phyloP scores from a whole-genome alignment of 108 stramenopile species.

The Discostella stelligeroides region DNA sequence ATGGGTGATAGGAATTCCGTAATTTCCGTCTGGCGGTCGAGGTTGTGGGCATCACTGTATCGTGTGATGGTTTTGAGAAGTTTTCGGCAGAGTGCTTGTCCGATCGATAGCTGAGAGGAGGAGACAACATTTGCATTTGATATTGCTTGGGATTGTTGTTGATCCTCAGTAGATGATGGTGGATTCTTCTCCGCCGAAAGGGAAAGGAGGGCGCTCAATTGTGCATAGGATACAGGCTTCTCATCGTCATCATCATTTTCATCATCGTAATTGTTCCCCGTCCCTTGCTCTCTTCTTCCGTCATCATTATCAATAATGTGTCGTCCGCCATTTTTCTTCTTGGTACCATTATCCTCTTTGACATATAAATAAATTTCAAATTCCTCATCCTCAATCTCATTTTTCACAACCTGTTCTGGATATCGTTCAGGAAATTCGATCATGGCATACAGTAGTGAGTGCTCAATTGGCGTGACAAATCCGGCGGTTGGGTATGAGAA shows the following conservation, averaged over 20 bases:
- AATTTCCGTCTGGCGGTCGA: constrained; percentile 58
- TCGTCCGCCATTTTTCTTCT: background rate
- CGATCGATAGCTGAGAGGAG: constrained; percentile 13
- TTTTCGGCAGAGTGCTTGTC: constrained; percentile 49
- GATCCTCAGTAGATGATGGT: constrained; percentile 21
- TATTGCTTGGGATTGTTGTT: background rate
- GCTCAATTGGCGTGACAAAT: constrained; percentile 62
- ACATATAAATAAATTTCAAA: constrained; percentile 57
- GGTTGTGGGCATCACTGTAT: constrained; percentile 43
- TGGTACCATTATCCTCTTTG: constrained; percentile 9
- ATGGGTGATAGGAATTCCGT: constrained; percentile 52
- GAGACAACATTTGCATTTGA: background rate
- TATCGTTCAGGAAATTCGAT: constrained; percentile 53
- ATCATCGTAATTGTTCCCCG: background rate
- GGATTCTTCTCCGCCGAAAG: constrained; percentile 60
- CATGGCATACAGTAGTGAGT: constrained; percentile 57
- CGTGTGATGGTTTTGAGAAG: constrained; percentile 50
- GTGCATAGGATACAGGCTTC: constrained; percentile 57
- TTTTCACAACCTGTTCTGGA: constrained; percentile 50
- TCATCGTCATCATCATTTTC: constrained; percentile 20
- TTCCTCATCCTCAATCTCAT: constrained; percentile 61
- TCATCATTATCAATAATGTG: background rate
- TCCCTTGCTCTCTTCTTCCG: background rate
- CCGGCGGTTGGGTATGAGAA: constrained; percentile 57
- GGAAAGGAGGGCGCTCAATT: constrained; percentile 61